Evolutionary conservation across 371 early-diverging fungal genomes (phyloP), one percentile per base, ranked within the genome.

Genomic region (Paraphysoderma sedebokerense): DNA sequence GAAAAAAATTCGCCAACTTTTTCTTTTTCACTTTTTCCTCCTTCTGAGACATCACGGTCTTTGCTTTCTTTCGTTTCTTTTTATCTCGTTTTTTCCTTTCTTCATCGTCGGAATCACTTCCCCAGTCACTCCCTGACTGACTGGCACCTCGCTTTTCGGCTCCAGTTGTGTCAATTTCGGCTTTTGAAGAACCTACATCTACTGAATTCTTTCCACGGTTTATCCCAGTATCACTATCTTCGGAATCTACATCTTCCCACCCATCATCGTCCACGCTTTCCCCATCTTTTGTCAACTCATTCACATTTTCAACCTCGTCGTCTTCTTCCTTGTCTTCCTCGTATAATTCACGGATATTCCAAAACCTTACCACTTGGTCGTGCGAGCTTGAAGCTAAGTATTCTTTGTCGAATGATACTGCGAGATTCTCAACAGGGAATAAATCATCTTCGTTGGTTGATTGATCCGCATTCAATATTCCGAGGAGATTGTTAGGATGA

Each of bases 391-490:
- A 80, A 3, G 77, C 81, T 34, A 90, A 57, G 44, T 67, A 76
- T 15, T 68, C 62, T 45, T 74, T 70, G 57, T 83, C 83, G 45
- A 74, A 62, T 19, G 74, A 66, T 22, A 81, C 33, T 15, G 60
- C 49, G 30, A 92, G 63, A 38, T 74, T 70, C 59, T 92, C 93
- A 35, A 92, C 77, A 0, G 90, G 86, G 66, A 86, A 76, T 28
- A 78, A 74, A 38, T 76, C 82, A 54, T 90, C 88, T 49, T 81
- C 85, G n/a, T 88, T 90, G n/a, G n/a, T n/a, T 28, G 78, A 74
- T 38, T 76, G 82, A 54, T 90, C 88, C 49, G 81, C 85, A 15
- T 88, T 90, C 23, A 88, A 61, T 17, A 79, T 70, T 12, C 92
- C 86, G 15, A 83, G 67, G 37, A 92, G 77, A 48, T 74, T 69